These are phyloP conservation scores for Fomitopsis betulina DNA, from an alignment of 1,284 basidiomycete genomes.

Conservation along the genomic window DNA sequence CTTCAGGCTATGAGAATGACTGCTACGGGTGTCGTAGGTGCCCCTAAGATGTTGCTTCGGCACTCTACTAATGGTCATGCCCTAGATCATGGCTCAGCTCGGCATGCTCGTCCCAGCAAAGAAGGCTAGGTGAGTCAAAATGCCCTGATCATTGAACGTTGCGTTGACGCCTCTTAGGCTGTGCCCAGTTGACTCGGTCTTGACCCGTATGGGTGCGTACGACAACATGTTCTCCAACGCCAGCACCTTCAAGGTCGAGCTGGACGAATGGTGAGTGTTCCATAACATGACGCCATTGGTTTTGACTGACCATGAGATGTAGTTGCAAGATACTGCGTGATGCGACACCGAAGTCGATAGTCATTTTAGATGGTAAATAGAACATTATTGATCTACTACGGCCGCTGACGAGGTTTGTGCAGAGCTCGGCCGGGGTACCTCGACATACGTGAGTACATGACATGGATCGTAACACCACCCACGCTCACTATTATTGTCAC, in stretches of 20 bases:
- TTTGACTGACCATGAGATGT: not conserved
- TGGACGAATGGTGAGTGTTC: conserved; percentile 80
- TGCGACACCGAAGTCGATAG: conserved; percentile 87
- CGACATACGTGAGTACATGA: conserved; percentile 62
- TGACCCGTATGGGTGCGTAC: conserved; percentile 98
- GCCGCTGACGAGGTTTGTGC: not conserved
- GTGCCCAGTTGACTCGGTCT: conserved; percentile 89
- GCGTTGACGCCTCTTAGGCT: conserved; percentile 42
- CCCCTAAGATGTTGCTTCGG: not conserved
- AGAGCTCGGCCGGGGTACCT: conserved; percentile 90
- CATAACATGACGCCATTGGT: not conserved
- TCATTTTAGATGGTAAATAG: conserved; percentile 86
- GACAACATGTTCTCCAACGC: conserved; percentile 96
- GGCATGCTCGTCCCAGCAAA: conserved; percentile 96
- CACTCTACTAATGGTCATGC: not conserved
- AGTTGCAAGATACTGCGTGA: conserved; percentile 90
- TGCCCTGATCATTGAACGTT: conserved; percentile 5
- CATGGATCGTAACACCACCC: not conserved
- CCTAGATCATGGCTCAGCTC: conserved; percentile 92
- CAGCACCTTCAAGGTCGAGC: conserved; percentile 94
- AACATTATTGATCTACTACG: conserved; percentile 4
- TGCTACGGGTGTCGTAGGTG: conserved; percentile 78
- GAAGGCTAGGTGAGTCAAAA: conserved; percentile 55
- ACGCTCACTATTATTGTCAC: conserved; percentile 12
- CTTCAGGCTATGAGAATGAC: conserved; percentile 88